Evolutionary conservation across 352 stramenopile genomes (phyloP), one percentile per base, ranked within the genome.

Genomic region (Phytophthora foliorum): DNA sequence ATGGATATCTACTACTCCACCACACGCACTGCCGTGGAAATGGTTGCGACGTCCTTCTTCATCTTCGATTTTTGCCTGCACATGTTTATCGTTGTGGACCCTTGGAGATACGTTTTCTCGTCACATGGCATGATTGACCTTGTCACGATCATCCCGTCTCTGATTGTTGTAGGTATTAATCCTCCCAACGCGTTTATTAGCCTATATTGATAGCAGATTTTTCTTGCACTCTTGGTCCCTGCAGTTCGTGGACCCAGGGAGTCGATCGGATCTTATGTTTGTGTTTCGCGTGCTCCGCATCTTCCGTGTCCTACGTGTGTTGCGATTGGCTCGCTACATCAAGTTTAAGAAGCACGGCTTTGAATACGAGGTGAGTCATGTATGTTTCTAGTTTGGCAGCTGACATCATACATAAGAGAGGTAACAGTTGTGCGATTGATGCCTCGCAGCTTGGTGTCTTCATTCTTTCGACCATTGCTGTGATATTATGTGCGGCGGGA

Each of bases 221-320:
- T 16, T 50, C 55, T 36, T 44, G 6, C 38, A 21, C 6, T 10
- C 8, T 44, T 6, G 42, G 41, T 27, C 4, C 19, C 2, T 50
- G 17, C 29, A 91, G 84, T 89, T 80, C 49, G 62, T 89, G 56
- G 61, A 83, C 4, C 75, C 67, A 44, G 62, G 62, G 1, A 88
- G 61, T 27, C 81, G 69, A 45, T 88, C 79, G 7, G 70, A 85
- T 42, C 54, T 82, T 21, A 81, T 91, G 45, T 88, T 89, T 27
- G 74, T 90, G n/a, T 78, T 93, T 29, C 81, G 84, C 1, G 84
- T 91, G 41, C 73, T 93, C 14, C 77, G 84, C 4, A 88, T 93
- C 52, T 93, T 91, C 55, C 81, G 82, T 21, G 68, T 84, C n/a
- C 57, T 93, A 4, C 78, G 84, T 2, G 80, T 93, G 5, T 62